Evolutionary conservation across 495 filamentous ascomycete species (phyloP).

Genomic region (Penicillium parvum): DNA sequence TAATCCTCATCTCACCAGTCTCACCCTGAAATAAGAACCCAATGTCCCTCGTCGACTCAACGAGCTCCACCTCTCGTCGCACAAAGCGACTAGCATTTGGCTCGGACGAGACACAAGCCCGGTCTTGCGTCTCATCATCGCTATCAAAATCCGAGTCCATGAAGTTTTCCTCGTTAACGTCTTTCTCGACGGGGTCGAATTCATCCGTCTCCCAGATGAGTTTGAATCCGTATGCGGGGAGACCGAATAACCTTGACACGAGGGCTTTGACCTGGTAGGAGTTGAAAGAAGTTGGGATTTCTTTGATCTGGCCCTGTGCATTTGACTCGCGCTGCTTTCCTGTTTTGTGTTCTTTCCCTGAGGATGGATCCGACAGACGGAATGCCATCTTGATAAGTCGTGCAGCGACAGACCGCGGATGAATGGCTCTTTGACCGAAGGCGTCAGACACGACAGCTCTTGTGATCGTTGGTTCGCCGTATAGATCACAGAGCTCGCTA

Average conservation of each 20-base stretch:
- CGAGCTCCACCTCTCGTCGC: constrained; percentile 73
- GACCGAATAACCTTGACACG: constrained; percentile 63
- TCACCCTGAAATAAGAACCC: constrained; percentile 75
- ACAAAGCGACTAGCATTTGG: constrained; percentile 47
- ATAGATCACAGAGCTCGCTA: constrained; percentile 62
- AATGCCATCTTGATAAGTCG: constrained; percentile 66
- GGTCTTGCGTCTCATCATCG: constrained; percentile 43
- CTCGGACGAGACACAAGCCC: not conserved
- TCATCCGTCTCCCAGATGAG: constrained; percentile 81
- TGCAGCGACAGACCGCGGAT: constrained; percentile 68
- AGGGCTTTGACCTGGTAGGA: constrained; percentile 79
- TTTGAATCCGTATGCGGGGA: constrained; percentile 57
- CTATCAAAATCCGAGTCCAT: constrained; percentile 50
- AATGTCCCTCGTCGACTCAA: constrained; percentile 73
- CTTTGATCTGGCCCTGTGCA: constrained; percentile 29
- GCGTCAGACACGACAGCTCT: constrained; percentile 22
- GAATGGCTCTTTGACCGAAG: constrained; percentile 31
- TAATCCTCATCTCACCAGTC: constrained; percentile 54
- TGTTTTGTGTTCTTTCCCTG: too few species aligned
- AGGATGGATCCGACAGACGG: constrained; percentile 26
- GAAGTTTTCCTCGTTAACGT: constrained; percentile 51
- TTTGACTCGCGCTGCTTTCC: too few species aligned
- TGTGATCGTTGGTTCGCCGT: constrained; percentile 61
- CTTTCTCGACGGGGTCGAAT: constrained; percentile 64
- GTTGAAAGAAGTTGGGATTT: constrained; percentile 70